Evolutionary conservation across 2,329 filamentous ascomycete species (phyloP), one percentile per base, ranked within the genome.

Genomic region (Colletotrichum phormii): DNA sequence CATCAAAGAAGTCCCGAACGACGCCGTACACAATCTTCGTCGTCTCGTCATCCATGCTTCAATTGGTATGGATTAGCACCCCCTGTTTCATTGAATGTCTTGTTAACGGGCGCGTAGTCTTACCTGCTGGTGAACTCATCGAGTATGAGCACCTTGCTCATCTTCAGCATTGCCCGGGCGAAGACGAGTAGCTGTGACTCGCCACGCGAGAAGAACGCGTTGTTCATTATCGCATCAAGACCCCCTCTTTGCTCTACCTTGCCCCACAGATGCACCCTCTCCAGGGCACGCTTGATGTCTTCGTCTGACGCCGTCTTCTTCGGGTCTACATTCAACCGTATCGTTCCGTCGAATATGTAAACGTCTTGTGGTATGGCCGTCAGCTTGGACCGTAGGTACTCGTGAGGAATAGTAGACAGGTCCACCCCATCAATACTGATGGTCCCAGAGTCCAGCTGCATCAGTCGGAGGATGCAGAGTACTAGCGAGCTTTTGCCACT

Each of bases 321-420:
- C 0, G 87, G 86, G 72, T 89, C 87, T 0, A 86, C 79, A 33
- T 89, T 89, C 13, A 81, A 75, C 3, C 86, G 82, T 1, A 90
- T 79, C 0, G 79, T 84, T 24, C 84, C 86, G 5, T 82, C 81
- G 6, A 89, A 80, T 29, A 87, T 80, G 75, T 87, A 85, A 1
- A 85, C 81, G 59, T 89, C 87, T 79, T 90, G 88, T 0, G 88
- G 84, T 5, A 88, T 78, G 7, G 80, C 81, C 35, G 84, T 81
- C 13, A 89, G 78, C 1, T 76, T 59, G 4, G 74, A 62, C 5
- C 80, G 78, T 18, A 81, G 55, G 3, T 73, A 31, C 26, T 77
- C 67, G 0, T 75, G 75, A 0, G 77, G 77, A 3, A 81, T 65
- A 1, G 73, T 77, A 31, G 76, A 72, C 2, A 80, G 73, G 59